Evolutionary conservation across 305 asterid species (phyloP).

Genomic region (Fraxinus albicans): DNA sequence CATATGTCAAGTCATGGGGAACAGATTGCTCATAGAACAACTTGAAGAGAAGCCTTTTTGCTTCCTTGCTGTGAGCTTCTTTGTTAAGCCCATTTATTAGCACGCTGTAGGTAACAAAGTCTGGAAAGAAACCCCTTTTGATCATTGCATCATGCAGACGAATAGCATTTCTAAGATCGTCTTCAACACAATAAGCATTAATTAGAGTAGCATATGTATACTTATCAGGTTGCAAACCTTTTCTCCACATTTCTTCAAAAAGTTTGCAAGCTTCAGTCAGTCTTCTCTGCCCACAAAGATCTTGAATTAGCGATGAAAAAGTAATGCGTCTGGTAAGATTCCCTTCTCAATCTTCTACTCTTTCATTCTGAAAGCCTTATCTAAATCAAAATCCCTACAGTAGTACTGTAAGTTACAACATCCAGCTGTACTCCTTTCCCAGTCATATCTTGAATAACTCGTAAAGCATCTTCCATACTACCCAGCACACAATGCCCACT

Average conservation of each 20-base stretch:
- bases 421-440: conserved; percentile 58
- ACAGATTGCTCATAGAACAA: conserved; percentile 59
- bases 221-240: conserved; percentile 67
- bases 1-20: conserved; percentile 58
- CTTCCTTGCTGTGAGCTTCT: conserved; percentile 59
- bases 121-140: conserved; percentile 68
- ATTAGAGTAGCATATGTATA: conserved; percentile 79
- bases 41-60: conserved; percentile 69
- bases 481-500: conserved; percentile 73
- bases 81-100: conserved; percentile 69
- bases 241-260: conserved; percentile 65
- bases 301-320: conserved; percentile 77
- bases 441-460: conserved; percentile 48
- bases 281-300: conserved; percentile 66
- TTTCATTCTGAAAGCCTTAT: conserved; percentile 61
- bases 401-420: conserved; percentile 78
- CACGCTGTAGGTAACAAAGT: conserved; percentile 84
- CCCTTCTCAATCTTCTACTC: conserved; percentile 67
- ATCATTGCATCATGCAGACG: conserved; percentile 74
- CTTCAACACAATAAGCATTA: conserved; percentile 67
- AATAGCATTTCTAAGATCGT: conserved; percentile 59
- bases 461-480: conserved; percentile 54
- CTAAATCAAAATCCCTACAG: conserved; percentile 54
- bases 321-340: conserved; percentile 64
- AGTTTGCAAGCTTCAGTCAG: conserved; percentile 61